Conservation (phyloP, 1,284 basidiomycete species). For the Ustilago lituana region DNA sequence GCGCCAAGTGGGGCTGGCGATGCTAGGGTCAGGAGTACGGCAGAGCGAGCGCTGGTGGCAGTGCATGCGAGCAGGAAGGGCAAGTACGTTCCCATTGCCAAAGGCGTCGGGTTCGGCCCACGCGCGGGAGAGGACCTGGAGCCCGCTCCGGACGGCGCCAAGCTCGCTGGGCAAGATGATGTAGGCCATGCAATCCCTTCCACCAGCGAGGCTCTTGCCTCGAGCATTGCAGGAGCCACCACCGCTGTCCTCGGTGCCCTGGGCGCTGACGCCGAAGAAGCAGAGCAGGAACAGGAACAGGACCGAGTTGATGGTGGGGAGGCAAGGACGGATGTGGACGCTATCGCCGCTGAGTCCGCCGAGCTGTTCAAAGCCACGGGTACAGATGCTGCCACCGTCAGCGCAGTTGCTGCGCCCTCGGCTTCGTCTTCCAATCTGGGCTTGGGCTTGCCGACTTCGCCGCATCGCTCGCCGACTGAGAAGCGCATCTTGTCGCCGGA, state of each 20-base stretch:
- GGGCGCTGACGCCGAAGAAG: not conserved
- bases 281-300: not conserved
- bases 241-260: constrained; percentile 11
- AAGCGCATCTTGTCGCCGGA: constrained; percentile 37
- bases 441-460: constrained; percentile 16
- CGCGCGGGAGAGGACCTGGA: constrained; percentile 35
- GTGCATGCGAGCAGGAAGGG: constrained; percentile 31
- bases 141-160: constrained; percentile 29
- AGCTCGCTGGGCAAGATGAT: constrained; percentile 16
- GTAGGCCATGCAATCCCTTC: constrained; percentile 12
- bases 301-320: not conserved
- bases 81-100: constrained; percentile 37
- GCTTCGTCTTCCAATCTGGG: constrained; percentile 13
- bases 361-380: constrained; percentile 20
- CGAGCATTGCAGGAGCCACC: constrained; percentile 1
- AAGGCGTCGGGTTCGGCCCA: constrained; percentile 36
- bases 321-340: constrained; percentile 30
- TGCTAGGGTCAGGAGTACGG: constrained; percentile 2
- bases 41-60: constrained; percentile 16
- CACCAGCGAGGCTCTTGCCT: constrained; percentile 6
- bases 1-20: constrained; percentile 25
- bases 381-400: constrained; percentile 6
- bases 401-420: not conserved
- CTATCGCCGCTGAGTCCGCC: constrained; percentile 35
- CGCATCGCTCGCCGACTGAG: constrained; percentile 15